phyloP scores from a whole-genome alignment of 2,329 filamentous ascomycete genomes.

The Calonectria ilicicola region DNA sequence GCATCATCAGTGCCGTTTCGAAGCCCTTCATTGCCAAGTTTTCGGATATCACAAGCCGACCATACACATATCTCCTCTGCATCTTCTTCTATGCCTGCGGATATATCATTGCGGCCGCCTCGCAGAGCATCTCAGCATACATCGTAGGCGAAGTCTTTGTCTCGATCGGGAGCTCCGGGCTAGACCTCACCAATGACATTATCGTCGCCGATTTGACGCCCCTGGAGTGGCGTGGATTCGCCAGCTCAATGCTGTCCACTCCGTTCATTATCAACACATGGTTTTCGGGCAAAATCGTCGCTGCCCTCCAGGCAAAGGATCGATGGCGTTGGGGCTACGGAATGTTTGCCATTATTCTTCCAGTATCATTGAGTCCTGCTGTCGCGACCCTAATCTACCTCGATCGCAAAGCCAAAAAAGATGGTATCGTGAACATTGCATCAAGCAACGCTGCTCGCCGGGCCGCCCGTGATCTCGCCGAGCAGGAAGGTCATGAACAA shows the following conservation, averaged over 20 bases:
- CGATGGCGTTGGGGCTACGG: slow-evolving; percentile 63
- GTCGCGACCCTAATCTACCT: slow-evolving; percentile 65
- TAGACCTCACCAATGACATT: slow-evolving; percentile 72
- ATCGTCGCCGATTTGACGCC: slow-evolving; percentile 73
- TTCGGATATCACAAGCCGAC: slow-evolving; percentile 71
- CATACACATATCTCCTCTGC: slow-evolving; percentile 69
- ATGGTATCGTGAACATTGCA: slow-evolving; percentile 56
- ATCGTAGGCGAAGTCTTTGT: slow-evolving; percentile 69
- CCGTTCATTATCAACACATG: slow-evolving; percentile 53
- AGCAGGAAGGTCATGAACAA: slow-evolving; percentile 26
- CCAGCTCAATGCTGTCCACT: slow-evolving; percentile 42
- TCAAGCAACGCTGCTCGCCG: slow-evolving; percentile 52
- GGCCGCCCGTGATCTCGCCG: slow-evolving; percentile 30
- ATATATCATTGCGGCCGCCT: slow-evolving; percentile 69
- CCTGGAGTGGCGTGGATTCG: slow-evolving; percentile 54
- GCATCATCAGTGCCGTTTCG: slow-evolving; percentile 61
- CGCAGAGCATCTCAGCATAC: slow-evolving; percentile 63
- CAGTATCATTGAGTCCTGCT: slow-evolving; percentile 66
- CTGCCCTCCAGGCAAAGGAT: slow-evolving; percentile 48
- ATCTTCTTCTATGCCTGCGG: slow-evolving; percentile 66
- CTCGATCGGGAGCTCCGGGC: slow-evolving; percentile 67
- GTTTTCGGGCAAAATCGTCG: slow-evolving; percentile 54
- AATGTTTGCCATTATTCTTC: slow-evolving; percentile 70
- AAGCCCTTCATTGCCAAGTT: slow-evolving; percentile 73
- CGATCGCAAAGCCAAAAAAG: slow-evolving; percentile 66